phyloP scores from a whole-genome alignment of 805 yeast species.

The Wickerhamomyces mucosus region DNA sequence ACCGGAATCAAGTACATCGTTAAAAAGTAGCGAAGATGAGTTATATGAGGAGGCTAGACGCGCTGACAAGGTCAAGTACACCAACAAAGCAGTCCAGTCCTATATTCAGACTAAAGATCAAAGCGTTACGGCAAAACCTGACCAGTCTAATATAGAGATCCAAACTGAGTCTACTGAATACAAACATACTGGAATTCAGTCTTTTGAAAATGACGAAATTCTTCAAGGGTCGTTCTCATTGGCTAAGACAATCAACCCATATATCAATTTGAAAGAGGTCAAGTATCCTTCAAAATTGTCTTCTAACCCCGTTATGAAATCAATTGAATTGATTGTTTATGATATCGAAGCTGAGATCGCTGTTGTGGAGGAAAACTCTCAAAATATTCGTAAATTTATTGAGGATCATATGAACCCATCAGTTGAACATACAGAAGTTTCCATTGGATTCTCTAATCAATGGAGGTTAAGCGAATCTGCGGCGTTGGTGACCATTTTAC shows the following conservation, averaged over 20 bases:
- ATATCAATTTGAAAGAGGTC: slow-evolving; percentile 13
- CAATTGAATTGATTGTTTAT: slow-evolving; percentile 15
- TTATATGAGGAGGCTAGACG: slow-evolving; percentile 9
- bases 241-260: slow-evolving; percentile 11
- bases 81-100: not conserved
- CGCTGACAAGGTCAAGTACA: not conserved
- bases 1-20: slow-evolving; percentile 4
- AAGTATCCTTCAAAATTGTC: slow-evolving; percentile 16
- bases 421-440: slow-evolving; percentile 19
- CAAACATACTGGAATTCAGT: slow-evolving; percentile 4
- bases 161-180: slow-evolving; percentile 12
- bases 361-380: slow-evolving; percentile 23
- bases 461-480: slow-evolving; percentile 35
- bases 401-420: slow-evolving; percentile 22
- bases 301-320: slow-evolving; percentile 7
- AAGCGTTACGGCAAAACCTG: slow-evolving; percentile 1
- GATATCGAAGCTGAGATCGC: slow-evolving; percentile 25
- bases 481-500: no score
- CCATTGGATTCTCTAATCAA: slow-evolving; percentile 21
- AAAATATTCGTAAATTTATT: slow-evolving; percentile 20
- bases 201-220: slow-evolving; percentile 26
- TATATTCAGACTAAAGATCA: slow-evolving; percentile 1
- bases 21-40: slow-evolving; percentile 8
- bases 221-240: slow-evolving; percentile 18
- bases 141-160: not conserved